Evolutionary conservation across 805 yeast species (phyloP).

Genomic region (Candida silvatica): DNA sequence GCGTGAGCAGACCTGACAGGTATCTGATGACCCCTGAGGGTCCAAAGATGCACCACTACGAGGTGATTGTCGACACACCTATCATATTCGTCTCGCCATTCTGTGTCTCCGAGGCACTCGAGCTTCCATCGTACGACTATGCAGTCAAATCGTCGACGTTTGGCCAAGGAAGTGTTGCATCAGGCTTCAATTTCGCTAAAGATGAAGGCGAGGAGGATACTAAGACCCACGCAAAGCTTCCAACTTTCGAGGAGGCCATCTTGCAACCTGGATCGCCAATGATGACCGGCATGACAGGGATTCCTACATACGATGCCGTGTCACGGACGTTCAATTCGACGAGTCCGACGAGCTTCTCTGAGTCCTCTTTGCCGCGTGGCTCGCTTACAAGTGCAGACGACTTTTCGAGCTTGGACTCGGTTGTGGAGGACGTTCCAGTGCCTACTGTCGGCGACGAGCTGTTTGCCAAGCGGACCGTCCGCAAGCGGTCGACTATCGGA

Average conservation of each 20-base stretch:
- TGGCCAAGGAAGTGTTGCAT: conserved; percentile 6
- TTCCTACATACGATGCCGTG: conserved; percentile 25
- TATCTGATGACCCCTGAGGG: conserved; percentile 21
- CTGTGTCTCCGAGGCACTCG: conserved; percentile 21
- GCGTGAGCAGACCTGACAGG: conserved; percentile 57
- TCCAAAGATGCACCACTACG: conserved; percentile 60
- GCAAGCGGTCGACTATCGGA: not conserved
- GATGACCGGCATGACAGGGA: conserved; percentile 29
- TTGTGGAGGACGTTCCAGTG: conserved; percentile 5
- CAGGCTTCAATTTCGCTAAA: conserved; percentile 8
- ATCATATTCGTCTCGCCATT: conserved; percentile 42
- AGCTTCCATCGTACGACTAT: conserved; percentile 32
- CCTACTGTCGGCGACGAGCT: conserved; percentile 1
- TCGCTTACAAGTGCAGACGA: not conserved
- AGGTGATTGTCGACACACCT: conserved; percentile 75
- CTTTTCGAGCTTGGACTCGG: conserved; percentile 14
- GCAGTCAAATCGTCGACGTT: conserved; percentile 17
- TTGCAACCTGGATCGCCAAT: conserved; percentile 38
- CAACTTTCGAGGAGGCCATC: conserved; percentile 62
- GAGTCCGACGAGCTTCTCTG: conserved; percentile 24
- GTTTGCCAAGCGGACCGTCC: conserved; percentile 8
- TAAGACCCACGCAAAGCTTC: conserved; percentile 24
- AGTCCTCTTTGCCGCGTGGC: conserved; percentile 17
- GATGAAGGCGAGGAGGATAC: conserved; percentile 9
- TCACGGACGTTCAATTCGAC: conserved; percentile 24